Conservation (phyloP, 2,329 filamentous ascomycete genomes). For the Xylariaceae sp. region DNA sequence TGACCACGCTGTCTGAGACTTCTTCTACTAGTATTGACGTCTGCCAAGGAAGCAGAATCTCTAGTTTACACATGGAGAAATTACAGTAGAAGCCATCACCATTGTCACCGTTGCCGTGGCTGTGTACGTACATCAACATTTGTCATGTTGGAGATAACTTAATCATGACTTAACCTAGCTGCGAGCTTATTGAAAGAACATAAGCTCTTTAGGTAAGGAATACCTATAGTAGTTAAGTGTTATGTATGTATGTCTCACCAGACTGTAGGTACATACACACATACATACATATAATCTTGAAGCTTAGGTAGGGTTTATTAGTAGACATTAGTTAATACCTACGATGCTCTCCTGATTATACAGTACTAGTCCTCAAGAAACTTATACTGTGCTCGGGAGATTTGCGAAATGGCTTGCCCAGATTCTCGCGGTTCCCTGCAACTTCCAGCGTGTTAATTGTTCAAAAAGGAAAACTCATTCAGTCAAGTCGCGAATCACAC, state of each 20-base stretch:
- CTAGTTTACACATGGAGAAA: not conserved
- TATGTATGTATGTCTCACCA: no score
- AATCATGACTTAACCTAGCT: not conserved
- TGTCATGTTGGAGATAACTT: not conserved
- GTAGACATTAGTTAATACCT: no score
- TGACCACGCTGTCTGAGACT: not conserved
- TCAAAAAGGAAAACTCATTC: constrained; percentile 28
- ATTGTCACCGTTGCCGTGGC: not conserved
- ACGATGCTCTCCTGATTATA: no score
- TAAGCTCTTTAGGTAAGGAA: no score
- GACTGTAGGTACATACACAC: no score
- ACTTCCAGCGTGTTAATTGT: constrained; percentile 16
- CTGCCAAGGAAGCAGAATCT: not conserved
- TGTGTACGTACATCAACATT: not conserved
- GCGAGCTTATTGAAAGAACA: not conserved
- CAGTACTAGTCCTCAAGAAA: not conserved
- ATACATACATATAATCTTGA: no score
- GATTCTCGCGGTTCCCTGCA: constrained; percentile 22
- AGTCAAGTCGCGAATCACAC: constrained; percentile 18
- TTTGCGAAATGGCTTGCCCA: constrained; percentile 2
- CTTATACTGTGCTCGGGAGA: not conserved
- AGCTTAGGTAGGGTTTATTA: no score
- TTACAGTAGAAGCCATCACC: not conserved
- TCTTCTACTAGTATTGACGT: not conserved
- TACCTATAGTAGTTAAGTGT: no score